Conservation (phyloP, 768 basidiomycete genomes). For the Gyrodon lividus region DNA sequence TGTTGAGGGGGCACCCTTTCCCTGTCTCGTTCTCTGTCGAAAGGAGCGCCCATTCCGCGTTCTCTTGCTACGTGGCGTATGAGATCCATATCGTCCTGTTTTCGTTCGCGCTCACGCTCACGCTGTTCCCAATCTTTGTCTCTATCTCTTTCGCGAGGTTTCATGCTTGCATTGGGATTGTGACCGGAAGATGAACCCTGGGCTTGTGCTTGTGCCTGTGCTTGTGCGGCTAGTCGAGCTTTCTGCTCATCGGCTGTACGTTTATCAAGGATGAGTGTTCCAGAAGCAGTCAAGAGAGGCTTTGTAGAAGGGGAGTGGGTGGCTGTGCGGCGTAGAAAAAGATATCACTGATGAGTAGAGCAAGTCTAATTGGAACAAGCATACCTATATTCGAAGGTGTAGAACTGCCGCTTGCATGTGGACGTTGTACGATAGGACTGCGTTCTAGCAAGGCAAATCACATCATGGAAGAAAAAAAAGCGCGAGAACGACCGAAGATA, state of each 20-base stretch:
- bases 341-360: slow-evolving; percentile 4
- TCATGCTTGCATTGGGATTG: slow-evolving; percentile 22
- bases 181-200: slow-evolving; percentile 20
- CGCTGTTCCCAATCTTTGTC: slow-evolving; percentile 29
- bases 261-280: slow-evolving; percentile 30
- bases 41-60: slow-evolving; percentile 17
- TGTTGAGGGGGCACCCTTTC: slow-evolving; percentile 22
- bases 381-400: slow-evolving; percentile 27
- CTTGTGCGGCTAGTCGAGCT: slow-evolving; percentile 20
- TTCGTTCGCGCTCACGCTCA: slow-evolving; percentile 30
- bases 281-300: slow-evolving; percentile 24
- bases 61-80: slow-evolving; percentile 27
- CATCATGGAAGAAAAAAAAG: slow-evolving; percentile 11
- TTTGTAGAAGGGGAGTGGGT: slow-evolving; percentile 28
- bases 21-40: slow-evolving; percentile 29
- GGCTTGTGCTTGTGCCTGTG: slow-evolving; percentile 1
- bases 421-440: slow-evolving; percentile 29
- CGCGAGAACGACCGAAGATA: neutral
- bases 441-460: slow-evolving; percentile 18
- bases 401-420: slow-evolving; percentile 23
- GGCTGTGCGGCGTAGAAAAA: slow-evolving; percentile 11
- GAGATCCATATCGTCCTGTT: slow-evolving; percentile 28
- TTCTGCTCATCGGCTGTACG: slow-evolving; percentile 32
- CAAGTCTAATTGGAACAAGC: slow-evolving; percentile 4
- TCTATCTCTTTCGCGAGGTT: slow-evolving; percentile 22